Conservation (phyloP, 192 early-diverging fungal species). For the Podila clonocystis region DNA sequence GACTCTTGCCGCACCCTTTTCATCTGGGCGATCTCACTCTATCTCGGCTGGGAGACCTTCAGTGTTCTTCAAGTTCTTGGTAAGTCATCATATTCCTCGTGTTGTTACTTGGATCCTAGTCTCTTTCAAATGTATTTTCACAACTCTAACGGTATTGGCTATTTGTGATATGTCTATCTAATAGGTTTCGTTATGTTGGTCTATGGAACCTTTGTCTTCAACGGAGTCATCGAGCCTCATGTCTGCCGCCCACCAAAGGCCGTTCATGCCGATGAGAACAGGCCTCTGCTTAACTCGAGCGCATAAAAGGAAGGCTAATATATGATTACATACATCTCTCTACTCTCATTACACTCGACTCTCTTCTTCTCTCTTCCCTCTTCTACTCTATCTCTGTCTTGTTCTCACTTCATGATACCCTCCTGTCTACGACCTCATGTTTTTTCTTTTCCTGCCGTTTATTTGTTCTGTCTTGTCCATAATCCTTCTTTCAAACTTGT, state of each 20-base stretch:
- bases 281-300: slow-evolving; percentile 26
- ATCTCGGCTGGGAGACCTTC: slow-evolving; percentile 96
- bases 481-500: background rate
- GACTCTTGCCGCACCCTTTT: slow-evolving; percentile 96
- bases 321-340: too few relatives aligned
- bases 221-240: slow-evolving; percentile 81
- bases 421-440: background rate
- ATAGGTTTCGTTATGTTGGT: slow-evolving; percentile 69
- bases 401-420: background rate
- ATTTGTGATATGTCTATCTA: background rate
- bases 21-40: slow-evolving; percentile 92
- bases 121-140: slow-evolving; percentile 12
- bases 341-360: too few relatives aligned
- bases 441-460: background rate
- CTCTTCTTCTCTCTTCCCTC: too few relatives aligned
- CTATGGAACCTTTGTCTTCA: slow-evolving; percentile 90
- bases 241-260: slow-evolving; percentile 49
- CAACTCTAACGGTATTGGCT: background rate
- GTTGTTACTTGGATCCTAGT: background rate
- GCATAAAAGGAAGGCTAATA: too few relatives aligned
- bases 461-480: background rate
- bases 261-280: slow-evolving; percentile 21
- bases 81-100: slow-evolving; percentile 15
- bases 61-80: slow-evolving; percentile 93
- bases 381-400: background rate